Percentiles rank a stretch among this genome's conserved stretches.
Evolutionary conservation across 768 basidiomycete species (phyloP).

Genomic region (Agrocybe chaxingu): DNA sequence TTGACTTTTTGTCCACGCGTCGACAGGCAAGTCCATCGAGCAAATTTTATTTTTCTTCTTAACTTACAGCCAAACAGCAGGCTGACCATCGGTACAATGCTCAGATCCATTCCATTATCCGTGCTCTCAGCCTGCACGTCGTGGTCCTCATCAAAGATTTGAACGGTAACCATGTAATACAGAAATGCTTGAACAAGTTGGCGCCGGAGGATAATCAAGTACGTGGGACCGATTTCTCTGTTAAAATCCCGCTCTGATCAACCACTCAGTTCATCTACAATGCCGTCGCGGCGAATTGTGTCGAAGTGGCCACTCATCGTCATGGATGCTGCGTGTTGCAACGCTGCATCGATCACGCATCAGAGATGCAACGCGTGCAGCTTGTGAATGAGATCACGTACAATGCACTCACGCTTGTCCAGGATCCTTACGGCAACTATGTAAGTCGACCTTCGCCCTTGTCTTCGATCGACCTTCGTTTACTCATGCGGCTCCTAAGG

Average conservation of each 20-base stretch:
- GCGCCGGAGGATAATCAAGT: conserved; percentile 99
- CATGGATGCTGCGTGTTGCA: conserved; percentile 99
- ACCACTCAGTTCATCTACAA: conserved; percentile 92
- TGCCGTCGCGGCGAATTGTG: conserved; percentile 97
- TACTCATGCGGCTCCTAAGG: conserved; percentile 41
- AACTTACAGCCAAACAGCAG: conserved; percentile 58
- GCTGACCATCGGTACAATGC: conserved; percentile 79
- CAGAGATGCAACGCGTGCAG: conserved; percentile 91
- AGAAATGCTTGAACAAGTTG: conserved; percentile 98
- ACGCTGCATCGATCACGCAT: conserved; percentile 97
- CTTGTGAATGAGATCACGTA: conserved; percentile 99
- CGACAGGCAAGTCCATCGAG: conserved; percentile 69
- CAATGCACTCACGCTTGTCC: conserved; percentile 95
- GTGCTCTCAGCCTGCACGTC: conserved; percentile 95
- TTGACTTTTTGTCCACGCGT: conserved; percentile 95
- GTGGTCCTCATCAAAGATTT: conserved; percentile 99
- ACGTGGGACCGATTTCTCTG: conserved; percentile 11
- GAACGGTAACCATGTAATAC: conserved; percentile 97
- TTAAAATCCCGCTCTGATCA: background rate
- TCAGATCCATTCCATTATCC: conserved; percentile 96
- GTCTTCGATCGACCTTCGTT: background rate
- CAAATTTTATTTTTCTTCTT: conserved; percentile 31
- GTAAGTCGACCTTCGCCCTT: conserved; percentile 36
- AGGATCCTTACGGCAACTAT: conserved; percentile 95
- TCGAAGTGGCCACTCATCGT: conserved; percentile 96